Evolutionary conservation across 495 filamentous ascomycete genomes (phyloP).

Genomic region (Hyaloscypha variabilis): DNA sequence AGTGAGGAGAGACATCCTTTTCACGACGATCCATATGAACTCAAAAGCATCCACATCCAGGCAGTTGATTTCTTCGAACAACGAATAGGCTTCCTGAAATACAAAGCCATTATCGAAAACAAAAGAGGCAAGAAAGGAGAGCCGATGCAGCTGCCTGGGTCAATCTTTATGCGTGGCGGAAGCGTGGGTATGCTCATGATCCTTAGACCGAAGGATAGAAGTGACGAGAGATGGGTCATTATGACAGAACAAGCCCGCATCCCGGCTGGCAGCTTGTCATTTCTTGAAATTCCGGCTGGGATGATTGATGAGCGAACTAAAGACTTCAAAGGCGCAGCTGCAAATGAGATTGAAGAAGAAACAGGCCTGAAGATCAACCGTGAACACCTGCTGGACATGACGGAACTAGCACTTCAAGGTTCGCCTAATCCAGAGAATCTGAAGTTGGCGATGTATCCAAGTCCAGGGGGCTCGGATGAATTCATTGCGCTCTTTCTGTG

Average conservation of each 20-base stretch:
- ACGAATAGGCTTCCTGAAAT: conserved; percentile 76
- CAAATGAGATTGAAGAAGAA: conserved; percentile 82
- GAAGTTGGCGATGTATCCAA: conserved; percentile 70
- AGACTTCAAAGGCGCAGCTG: conserved; percentile 73
- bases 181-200: conserved; percentile 84
- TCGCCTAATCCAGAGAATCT: conserved; percentile 38
- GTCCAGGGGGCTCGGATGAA: conserved; percentile 81
- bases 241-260: conserved; percentile 83
- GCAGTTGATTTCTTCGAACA: conserved; percentile 68
- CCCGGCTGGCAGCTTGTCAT: conserved; percentile 71
- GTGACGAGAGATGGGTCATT: conserved; percentile 66
- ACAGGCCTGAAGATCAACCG: conserved; percentile 54
- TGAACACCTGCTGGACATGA: conserved; percentile 68
- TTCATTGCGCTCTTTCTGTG: conserved; percentile 77
- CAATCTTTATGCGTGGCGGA: conserved; percentile 77
- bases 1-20: conserved; percentile 8
- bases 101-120: conserved; percentile 68
- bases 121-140: conserved; percentile 20
- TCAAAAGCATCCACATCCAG: conserved; percentile 72
- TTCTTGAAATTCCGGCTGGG: conserved; percentile 82
- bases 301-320: conserved; percentile 78
- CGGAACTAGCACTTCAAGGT: conserved; percentile 49
- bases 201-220: conserved; percentile 55
- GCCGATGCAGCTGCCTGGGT: conserved; percentile 60
- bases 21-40: conserved; percentile 56